A percentile compares a stretch with the other conserved stretches of the same genome.
These are phyloP conservation scores for Elasticomyces elasticus DNA, from an alignment of 495 filamentous ascomycete species.

Conservation along the genomic window DNA sequence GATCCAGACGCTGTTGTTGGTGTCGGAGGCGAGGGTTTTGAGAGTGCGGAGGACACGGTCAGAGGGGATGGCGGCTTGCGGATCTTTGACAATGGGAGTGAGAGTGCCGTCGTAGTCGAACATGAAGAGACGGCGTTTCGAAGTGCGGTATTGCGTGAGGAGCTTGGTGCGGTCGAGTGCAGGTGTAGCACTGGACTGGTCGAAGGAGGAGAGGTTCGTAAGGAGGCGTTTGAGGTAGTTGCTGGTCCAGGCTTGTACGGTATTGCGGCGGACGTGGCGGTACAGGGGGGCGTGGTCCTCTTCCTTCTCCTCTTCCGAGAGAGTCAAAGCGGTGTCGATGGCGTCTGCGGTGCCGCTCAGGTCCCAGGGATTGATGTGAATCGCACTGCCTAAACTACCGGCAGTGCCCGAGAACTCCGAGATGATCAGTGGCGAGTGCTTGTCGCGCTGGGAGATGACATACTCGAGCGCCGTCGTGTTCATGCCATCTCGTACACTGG, in stretches of 20 bases:
- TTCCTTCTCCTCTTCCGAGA: constrained; percentile 53
- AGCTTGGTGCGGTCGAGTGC: constrained; percentile 62
- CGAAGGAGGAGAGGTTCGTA: constrained; percentile 64
- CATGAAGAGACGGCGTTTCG: constrained; percentile 77
- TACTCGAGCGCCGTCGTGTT: constrained; percentile 94
- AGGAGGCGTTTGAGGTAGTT: constrained; percentile 66
- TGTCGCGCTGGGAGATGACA: constrained; percentile 77
- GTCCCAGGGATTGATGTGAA: constrained; percentile 94
- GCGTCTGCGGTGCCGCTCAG: constrained; percentile 65
- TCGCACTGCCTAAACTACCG: constrained; percentile 69
- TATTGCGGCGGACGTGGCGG: constrained; percentile 69
- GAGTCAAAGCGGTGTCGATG: constrained; percentile 67
- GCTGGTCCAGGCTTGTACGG: constrained; percentile 72
- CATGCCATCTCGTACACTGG: constrained; percentile 89
- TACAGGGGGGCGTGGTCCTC: constrained; percentile 56
- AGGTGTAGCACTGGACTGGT: constrained; percentile 66
- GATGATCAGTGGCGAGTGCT: constrained; percentile 75
- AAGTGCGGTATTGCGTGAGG: constrained; percentile 58
- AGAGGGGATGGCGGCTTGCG: constrained; percentile 74
- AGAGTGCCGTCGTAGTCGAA: constrained; percentile 98
- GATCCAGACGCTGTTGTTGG: constrained; percentile 87
- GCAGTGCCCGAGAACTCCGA: constrained; percentile 95
- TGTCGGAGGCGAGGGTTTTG: constrained; percentile 66
- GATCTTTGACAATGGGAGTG: constrained; percentile 90
- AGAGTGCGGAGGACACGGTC: constrained; percentile 70